A percentile compares a stretch with the other conserved stretches of the same genome.
These are phyloP conservation scores for Basidioascus undulatus DNA, from an alignment of 768 basidiomycete genomes.

Conservation along the genomic window DNA sequence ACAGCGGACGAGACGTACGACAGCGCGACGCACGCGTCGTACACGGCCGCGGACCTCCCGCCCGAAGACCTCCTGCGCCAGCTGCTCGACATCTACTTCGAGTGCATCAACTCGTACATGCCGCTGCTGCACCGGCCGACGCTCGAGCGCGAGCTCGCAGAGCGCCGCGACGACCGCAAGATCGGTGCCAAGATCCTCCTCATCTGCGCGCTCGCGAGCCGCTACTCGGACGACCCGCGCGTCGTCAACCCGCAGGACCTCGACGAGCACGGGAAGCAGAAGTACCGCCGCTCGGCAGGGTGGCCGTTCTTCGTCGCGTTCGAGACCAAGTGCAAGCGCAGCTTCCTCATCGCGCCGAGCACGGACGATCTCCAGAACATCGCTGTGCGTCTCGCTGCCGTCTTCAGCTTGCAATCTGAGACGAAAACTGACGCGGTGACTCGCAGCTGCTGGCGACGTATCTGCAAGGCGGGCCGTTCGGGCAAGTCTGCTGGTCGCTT, in stretches of 20 bases:
- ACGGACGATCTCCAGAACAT: slow-evolving; percentile 50
- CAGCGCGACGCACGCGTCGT: not conserved
- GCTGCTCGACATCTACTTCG: slow-evolving; percentile 44
- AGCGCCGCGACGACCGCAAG: slow-evolving; percentile 29
- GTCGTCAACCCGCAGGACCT: slow-evolving; percentile 18
- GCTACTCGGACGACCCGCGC: slow-evolving; percentile 34
- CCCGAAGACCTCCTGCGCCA: slow-evolving; percentile 30
- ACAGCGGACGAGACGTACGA: slow-evolving; percentile 1
- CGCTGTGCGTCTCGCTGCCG: slow-evolving; percentile 26
- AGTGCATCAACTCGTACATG: slow-evolving; percentile 27
- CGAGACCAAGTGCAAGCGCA: slow-evolving; percentile 33
- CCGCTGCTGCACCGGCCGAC: slow-evolving; percentile 52
- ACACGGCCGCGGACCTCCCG: slow-evolving; percentile 25
- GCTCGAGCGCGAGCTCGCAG: slow-evolving; percentile 30
- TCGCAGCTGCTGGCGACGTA: no score
- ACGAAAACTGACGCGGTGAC: no score
- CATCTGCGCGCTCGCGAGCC: slow-evolving; percentile 42
- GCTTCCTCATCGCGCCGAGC: slow-evolving; percentile 31
- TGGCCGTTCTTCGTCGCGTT: slow-evolving; percentile 43
- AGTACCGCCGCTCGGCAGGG: slow-evolving; percentile 29
- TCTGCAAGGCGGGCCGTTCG: no score
- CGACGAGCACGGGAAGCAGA: slow-evolving; percentile 18
- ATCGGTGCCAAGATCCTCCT: slow-evolving; percentile 27
- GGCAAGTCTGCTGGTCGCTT: no score
- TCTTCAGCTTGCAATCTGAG: no score